Conservation (phyloP, 2,329 filamentous ascomycete genomes). For the Ophiostoma montium region DNA sequence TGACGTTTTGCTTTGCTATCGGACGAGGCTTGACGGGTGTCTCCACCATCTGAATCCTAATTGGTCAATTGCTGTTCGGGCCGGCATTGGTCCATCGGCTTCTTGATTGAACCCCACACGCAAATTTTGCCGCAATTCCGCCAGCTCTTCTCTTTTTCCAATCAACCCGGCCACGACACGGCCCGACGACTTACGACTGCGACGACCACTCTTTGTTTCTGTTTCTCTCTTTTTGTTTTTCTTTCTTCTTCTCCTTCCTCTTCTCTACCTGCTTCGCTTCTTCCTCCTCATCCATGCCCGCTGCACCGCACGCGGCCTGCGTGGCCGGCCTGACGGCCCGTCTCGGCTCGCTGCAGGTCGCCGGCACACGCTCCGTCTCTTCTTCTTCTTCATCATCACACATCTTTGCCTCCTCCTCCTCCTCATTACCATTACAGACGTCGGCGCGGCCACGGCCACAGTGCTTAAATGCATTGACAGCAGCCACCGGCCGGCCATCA, state of each 20-base stretch:
- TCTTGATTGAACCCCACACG: background rate
- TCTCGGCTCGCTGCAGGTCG: background rate
- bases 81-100: background rate
- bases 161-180: background rate
- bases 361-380: background rate
- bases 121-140: background rate
- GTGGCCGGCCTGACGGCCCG: background rate
- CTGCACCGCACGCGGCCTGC: constrained; percentile 3
- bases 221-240: background rate
- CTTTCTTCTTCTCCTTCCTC: background rate
- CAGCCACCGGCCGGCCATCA: background rate
- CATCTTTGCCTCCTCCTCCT: background rate
- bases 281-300: background rate
- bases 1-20: too few species aligned
- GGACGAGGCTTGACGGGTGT: too few species aligned
- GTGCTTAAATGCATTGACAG: background rate
- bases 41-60: too few species aligned
- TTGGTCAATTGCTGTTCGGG: background rate
- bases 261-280: too few species aligned
- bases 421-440: background rate
- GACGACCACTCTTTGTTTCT: background rate
- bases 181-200: background rate
- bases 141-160: background rate
- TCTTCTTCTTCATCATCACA: background rate
- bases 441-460: background rate